Base-by-base conservation (phyloP, 306 rosid species). In the Fagus crenata region DNA sequence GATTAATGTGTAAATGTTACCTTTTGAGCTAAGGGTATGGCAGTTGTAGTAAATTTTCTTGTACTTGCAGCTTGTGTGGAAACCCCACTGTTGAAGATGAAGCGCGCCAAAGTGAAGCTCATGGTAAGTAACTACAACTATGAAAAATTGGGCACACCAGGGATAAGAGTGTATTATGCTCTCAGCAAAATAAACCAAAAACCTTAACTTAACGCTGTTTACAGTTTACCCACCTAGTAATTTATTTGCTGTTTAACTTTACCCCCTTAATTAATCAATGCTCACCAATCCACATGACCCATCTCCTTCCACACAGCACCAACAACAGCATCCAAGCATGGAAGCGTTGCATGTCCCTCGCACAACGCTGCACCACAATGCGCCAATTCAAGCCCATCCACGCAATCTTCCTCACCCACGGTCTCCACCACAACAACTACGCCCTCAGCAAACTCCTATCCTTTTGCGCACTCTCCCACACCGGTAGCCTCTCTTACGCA, bases 361-460 rank as follows among this genome's bases (percentile, higher is more conserved):
- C 84, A 12, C 83, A 78, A 32, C 64, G 81, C 55, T 83, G 87
- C 80, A 36, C 71, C 80, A 81, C 59, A 64, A 78, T 86, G 87
- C 54, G 42, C 67, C 54, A 81, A 7, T 78, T 86, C 63, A 84
- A 72, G 73, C 69, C 82, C 78, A 72, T 73, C 56, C 89, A 83
- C 80, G 85, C 89, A 39, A 31, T 69, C 82, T 83, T 81, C 80
- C 59, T 81, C 85, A 68, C 78, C 58, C 74, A 54, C 11, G 85
- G 87, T 35, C 79, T 83, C 67, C 84, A 81, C 75, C 77, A 65
- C 42, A 75, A 78, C 83, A 83, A 80, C 83, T 82, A 70, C 65
- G 86, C 83, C 72, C 4, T 83, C 73, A 77, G 81, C 83, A 86
- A 86, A 42, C 89, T 86, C 79, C 28, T 83, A 42, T 55, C 77